phyloP scores from a whole-genome alignment of 2,329 filamentous ascomycete genomes.

The Exophiala oligosperma region DNA sequence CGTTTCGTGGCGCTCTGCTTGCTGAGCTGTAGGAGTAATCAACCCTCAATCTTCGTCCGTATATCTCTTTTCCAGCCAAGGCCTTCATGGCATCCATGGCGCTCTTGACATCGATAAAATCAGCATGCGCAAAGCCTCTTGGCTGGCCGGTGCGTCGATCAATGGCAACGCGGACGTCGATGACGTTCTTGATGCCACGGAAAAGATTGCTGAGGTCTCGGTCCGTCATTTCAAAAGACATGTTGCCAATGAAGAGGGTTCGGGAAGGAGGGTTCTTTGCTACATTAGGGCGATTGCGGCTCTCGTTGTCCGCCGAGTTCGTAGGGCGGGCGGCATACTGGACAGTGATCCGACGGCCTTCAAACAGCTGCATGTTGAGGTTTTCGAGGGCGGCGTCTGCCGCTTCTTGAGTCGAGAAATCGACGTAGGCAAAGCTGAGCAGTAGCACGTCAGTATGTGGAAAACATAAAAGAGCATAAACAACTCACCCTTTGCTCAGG shows the following conservation, averaged over 20 bases:
- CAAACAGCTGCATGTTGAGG: constrained; percentile 60
- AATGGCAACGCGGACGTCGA: constrained; percentile 78
- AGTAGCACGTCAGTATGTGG: constrained; percentile 14
- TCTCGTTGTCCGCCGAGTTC: not conserved
- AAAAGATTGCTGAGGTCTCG: constrained; percentile 79
- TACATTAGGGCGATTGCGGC: not conserved
- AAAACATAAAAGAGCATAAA: not conserved
- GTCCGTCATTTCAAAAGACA: constrained; percentile 83
- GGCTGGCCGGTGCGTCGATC: constrained; percentile 78
- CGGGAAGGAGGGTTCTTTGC: constrained; percentile 53
- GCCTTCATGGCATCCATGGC: constrained; percentile 61
- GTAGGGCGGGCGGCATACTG: constrained; percentile 52
- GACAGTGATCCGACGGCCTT: constrained; percentile 64
- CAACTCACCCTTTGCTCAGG: constrained; percentile 66
- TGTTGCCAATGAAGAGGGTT: constrained; percentile 80
- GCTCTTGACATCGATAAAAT: constrained; percentile 69
- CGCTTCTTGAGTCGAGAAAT: constrained; percentile 55
- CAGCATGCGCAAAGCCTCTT: constrained; percentile 80
- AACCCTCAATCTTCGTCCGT: constrained; percentile 64
- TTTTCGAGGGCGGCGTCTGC: constrained; percentile 59
- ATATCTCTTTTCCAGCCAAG: constrained; percentile 60
- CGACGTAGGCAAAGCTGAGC: constrained; percentile 65
- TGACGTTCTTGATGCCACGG: constrained; percentile 66
- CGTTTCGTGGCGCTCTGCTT: constrained; percentile 25
- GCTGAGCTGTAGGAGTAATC: constrained; percentile 52